These are phyloP conservation scores for Yamadazyma endophytica DNA, from an alignment of 805 yeast genomes.

Conservation along the genomic window DNA sequence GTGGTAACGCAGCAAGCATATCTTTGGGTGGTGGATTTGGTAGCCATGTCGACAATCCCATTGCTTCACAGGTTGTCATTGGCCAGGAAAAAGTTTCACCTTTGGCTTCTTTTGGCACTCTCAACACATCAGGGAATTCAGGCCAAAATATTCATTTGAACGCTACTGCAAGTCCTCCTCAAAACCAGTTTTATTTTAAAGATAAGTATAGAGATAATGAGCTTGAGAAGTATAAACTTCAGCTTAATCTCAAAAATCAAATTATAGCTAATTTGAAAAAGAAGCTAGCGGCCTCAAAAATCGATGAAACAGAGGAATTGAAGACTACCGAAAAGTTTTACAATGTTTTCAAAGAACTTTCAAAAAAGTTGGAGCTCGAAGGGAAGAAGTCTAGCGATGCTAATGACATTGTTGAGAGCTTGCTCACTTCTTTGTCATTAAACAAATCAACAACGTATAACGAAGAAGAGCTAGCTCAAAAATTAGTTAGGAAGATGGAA, in stretches of 20 bases:
- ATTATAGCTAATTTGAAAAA: constrained; percentile 32
- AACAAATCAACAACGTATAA: constrained; percentile 42
- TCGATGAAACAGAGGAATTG: constrained; percentile 12
- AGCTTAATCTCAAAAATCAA: constrained; percentile 52
- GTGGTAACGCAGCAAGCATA: no score
- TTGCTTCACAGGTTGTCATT: no score
- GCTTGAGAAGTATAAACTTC: constrained; percentile 41
- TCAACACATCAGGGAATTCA: no score
- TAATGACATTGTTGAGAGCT: constrained; percentile 57
- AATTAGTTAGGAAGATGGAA: constrained; percentile 58
- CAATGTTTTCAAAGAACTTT: constrained; percentile 45
- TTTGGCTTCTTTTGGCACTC: no score
- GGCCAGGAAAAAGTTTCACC: no score
- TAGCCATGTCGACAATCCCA: no score
- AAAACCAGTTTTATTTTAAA: constrained; percentile 1
- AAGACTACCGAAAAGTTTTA: constrained; percentile 19
- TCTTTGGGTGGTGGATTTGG: no score
- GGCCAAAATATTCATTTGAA: no score
- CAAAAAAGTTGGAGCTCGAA: constrained; percentile 44
- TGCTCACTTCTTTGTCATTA: constrained; percentile 32
- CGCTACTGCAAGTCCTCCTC: no score
- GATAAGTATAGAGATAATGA: constrained; percentile 6
- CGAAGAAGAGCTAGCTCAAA: constrained; percentile 71
- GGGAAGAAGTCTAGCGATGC: constrained; percentile 55
- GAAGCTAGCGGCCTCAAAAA: constrained; percentile 17